Base-by-base conservation (phyloP, 148 eudicot species). In the Selenicereus undatus region DNA sequence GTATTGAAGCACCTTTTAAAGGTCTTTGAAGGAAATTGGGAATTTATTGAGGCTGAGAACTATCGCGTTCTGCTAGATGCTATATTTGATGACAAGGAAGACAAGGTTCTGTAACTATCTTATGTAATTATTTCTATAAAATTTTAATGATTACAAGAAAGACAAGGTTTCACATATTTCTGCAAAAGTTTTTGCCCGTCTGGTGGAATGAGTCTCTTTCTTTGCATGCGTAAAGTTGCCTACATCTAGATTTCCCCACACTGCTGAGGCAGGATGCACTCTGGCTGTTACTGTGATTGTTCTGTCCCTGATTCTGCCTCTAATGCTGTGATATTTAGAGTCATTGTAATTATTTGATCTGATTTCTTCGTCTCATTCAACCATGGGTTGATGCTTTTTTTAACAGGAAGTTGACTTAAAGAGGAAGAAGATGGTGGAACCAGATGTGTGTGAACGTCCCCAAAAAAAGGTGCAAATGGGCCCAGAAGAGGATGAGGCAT, bases 1-100 rank as follows among this genome's bases (percentile, higher is more conserved):
- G 90, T 85, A 54, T 88, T 91, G 11, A 87, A 82, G 79, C 85
- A 83, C 24, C 91, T 93, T 30, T 54, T 86, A 71, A 73, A 80
- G 21, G 42, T 93, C 78, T 93, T 86, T 79, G 86, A 89, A 74
- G 74, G 81, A 48, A 88, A 90, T 9, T 93, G 95, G 96, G 90
- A 87, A 60, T 88, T 91, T 76, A 90, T 91, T 26, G 92, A 91
- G 77, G 90, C 86, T 18, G 90, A 90, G 39, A 86, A 91, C 73
- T 91, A 88, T 73, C 89, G 91, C 62, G 85, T 76, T 58, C 92
- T 93, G 81, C 87, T 84, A 78, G 95, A 92, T 87, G 93, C 96
- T 56, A 88, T 93, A 76, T 89, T 93, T 76, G 95, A 93, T 52
- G 22, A 27, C 45, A 83, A 76, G 70, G 87, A 86, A 17, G 86